Base-by-base conservation (phyloP, 2,329 filamentous ascomycete species). In the Fusarium sp. region DNA sequence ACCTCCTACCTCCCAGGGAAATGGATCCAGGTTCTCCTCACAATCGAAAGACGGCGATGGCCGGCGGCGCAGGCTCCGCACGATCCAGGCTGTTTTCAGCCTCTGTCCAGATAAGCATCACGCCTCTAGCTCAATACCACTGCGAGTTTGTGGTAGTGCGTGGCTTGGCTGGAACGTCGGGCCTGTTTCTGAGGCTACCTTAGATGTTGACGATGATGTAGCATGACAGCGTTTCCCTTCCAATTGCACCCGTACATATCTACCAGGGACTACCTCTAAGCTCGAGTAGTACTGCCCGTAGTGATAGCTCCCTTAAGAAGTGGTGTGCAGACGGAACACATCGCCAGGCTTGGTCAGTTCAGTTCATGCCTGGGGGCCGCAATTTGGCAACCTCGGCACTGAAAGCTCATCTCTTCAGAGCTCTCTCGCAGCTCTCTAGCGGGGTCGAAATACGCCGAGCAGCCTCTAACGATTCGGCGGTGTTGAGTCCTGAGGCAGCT, bases 61-160 rank as follows among this genome's bases (percentile, higher is more conserved):
- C 68, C 72, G 66, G 58, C 64, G 64, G 57, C 63, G 65, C 52
- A 52, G 62, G 67, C 68, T 76, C 75, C 76, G 74, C 76, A 75
- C 67, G 65, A 70, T 73, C 63, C 67, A 71, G 61, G 63, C 66
- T 76, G 69, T 69, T 73, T 67, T 66, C 75, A 69, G 65, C 58
- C 38, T 58, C 63, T 50, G 67, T 65, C 38, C 63, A 78, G 76
- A 79, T 78, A 78, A 79, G 77, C 77, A 77, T 77, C 69, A 69
- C 67, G 69, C 74, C 72, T 69, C 72, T 65, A 72, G 71, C 62
- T 71, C 42, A 25, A 74, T 75, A 40, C 63, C 61, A 71, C 67
- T 50, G 52, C 66, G 68, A 69, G 62, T 65, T 38, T 69, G 60
- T 36, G 54, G 62, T 57, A 57, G 63, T 54, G 16, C 47, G 71